A percentile compares a stretch with the other conserved stretches of the same genome.
Conservation (phyloP, 2,329 filamentous ascomycete genomes). For the Monilinia fructigena region DNA sequence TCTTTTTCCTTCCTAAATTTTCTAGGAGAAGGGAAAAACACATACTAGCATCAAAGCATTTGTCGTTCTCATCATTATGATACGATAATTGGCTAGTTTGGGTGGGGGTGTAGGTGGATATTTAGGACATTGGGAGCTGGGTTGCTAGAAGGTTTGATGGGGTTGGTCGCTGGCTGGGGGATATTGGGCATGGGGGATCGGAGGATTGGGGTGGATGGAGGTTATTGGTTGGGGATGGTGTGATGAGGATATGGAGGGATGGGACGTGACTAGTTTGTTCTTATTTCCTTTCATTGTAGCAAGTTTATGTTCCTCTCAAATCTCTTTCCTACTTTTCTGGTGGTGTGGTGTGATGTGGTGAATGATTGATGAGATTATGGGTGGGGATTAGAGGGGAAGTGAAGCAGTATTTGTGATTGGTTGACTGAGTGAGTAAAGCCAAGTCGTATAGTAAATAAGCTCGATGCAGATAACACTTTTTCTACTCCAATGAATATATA, state of each 20-base stretch:
- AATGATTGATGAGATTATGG: neutral
- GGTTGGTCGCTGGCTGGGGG: constrained; percentile 12
- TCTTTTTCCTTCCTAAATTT: constrained; percentile 7
- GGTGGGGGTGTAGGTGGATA: constrained; percentile 14
- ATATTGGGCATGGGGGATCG: constrained; percentile 17
- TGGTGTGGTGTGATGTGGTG: neutral
- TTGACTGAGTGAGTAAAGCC: neutral
- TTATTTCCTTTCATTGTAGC: constrained; percentile 23
- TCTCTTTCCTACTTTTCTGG: constrained; percentile 6
- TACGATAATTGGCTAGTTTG: constrained; percentile 22
- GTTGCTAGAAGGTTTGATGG: constrained; percentile 20
- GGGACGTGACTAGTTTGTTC: constrained; percentile 13
- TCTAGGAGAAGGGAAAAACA: constrained; percentile 16
- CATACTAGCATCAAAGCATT: constrained; percentile 20
- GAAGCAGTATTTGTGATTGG: neutral
- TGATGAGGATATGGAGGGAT: constrained; percentile 5
- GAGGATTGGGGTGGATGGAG: constrained; percentile 12
- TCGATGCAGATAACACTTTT: constrained; percentile 1
- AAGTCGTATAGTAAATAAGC: neutral
- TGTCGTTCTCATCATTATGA: constrained; percentile 12
- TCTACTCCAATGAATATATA: neutral
- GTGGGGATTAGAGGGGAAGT: neutral
- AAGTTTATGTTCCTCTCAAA: constrained; percentile 12
- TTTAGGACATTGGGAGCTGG: constrained; percentile 20
- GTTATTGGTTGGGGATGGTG: constrained; percentile 8